Conservation (phyloP, 306 rosid genomes). For the barrel medic (Medicago truncatula) region DNA sequence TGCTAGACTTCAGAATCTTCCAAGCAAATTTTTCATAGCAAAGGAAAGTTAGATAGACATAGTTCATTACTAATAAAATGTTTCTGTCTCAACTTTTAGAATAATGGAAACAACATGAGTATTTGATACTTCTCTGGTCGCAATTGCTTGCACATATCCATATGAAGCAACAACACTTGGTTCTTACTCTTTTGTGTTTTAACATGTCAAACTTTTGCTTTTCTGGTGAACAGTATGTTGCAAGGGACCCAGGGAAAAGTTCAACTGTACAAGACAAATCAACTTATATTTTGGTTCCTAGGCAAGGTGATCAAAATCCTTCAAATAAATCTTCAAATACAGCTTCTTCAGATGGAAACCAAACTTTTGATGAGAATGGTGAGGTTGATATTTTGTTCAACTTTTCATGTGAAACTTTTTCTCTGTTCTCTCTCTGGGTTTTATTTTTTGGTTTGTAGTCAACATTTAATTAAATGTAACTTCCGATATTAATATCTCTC, state of each 20-base stretch:
- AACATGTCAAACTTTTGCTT: slow-evolving; percentile 34
- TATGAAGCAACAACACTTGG: background rate
- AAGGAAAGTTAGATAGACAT: background rate
- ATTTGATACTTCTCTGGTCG: slow-evolving; percentile 18
- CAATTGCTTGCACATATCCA: background rate
- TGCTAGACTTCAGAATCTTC: slow-evolving; percentile 16
- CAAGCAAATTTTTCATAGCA: background rate
- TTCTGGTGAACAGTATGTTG: slow-evolving; percentile 65
- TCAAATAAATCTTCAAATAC: slow-evolving; percentile 47
- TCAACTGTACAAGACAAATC: slow-evolving; percentile 54
- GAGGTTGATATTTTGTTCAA: slow-evolving; percentile 42
- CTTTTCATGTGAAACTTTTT: slow-evolving; percentile 20
- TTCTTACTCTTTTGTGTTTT: slow-evolving; percentile 14
- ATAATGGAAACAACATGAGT: background rate
- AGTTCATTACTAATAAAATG: background rate
- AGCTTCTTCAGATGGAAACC: slow-evolving; percentile 57
- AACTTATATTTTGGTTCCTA: slow-evolving; percentile 49
- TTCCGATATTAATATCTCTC: background rate
- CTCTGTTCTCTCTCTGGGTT: background rate
- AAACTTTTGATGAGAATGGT: slow-evolving; percentile 62
- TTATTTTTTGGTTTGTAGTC: slow-evolving; percentile 19
- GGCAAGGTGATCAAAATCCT: slow-evolving; percentile 57
- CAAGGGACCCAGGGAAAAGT: slow-evolving; percentile 61
- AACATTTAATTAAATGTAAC: background rate
- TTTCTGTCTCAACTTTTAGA: slow-evolving; percentile 10